Base-by-base conservation (phyloP, 768 basidiomycete genomes). In the Boletus fagicola region DNA sequence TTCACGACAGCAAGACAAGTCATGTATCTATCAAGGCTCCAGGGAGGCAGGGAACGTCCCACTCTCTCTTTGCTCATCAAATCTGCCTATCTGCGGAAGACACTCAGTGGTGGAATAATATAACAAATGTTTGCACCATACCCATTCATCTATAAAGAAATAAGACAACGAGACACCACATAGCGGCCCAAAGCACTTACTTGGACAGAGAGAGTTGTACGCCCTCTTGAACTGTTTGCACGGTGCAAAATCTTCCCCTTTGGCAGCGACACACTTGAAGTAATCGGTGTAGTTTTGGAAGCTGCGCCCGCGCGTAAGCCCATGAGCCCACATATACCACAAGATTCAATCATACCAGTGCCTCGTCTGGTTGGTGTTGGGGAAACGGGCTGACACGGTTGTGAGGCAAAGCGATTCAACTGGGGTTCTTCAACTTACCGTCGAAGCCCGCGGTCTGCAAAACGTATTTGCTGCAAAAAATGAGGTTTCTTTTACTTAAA, bases 221-320 rank as follows among this genome's bases (percentile, higher is more conserved):
- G 92, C 92, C 74, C 86, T 84, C 79, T 90, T 91, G 86, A 99
- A 99, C 75, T 97, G 95, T 79, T 94, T 94, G 88, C 97, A 98
- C 2, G 97, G 94, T n/a, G 88, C 86, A 72, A 87, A 98, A 58
- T 98, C 97, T 65, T 99, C 97, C 64, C 97, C 97, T 78, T 97
- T 98, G 66, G 95, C 95, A 66, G 90, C 75, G 66, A 98, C 77
- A 75, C 97, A 99, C 75, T 96, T 96, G 86, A 95, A 94, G 82
- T 97, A 98, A 77, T 99, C 97, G 59, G 90, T 89, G 75, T 95
- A 98, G 80, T 96, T 94, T 78, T 96, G 93, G 84, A 85, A 90
- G 77, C 90, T 92, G 64, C 43, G 30, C n/a, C 16, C 22, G 10
- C 5, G 20, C 47, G 16, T 62, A 36, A 68, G 46, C 13, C 52